phyloP scores from a whole-genome alignment of 345 rosid species.

The Citrus unshiu region DNA sequence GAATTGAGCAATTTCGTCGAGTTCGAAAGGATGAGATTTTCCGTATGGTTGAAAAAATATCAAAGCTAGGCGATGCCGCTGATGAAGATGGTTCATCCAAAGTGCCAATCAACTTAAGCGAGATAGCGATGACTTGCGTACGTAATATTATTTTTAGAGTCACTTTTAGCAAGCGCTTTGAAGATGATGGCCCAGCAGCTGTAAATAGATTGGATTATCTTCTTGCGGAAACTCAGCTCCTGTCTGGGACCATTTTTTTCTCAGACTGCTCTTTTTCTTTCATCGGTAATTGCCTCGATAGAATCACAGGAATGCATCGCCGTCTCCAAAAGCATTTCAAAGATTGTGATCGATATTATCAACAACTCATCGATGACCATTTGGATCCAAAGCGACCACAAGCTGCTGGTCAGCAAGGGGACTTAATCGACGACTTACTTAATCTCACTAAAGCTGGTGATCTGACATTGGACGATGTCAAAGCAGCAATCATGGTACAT shows the following conservation, averaged over 20 bases:
- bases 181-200: slow-evolving; percentile 20
- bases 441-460: no score
- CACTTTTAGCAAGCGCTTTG: slow-evolving; percentile 39
- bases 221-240: slow-evolving; percentile 23
- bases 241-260: no score
- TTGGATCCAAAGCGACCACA: no score
- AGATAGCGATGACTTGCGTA: slow-evolving; percentile 20
- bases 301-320: no score
- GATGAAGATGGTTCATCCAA: background rate
- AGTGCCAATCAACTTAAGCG: slow-evolving; percentile 19
- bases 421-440: no score
- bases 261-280: background rate
- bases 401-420: slow-evolving; percentile 7
- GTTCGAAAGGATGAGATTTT: background rate
- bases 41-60: background rate
- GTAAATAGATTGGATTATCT: slow-evolving; percentile 19
- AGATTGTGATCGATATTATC: no score
- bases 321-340: no score
- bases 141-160: slow-evolving; percentile 27
- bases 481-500: no score
- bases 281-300: no score
- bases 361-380: no score
- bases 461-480: no score
- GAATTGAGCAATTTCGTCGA: background rate
- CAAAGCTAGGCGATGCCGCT: background rate